These are phyloP conservation scores for Skeletonema grethae DNA, from an alignment of 108 stramenopile species.

Conservation along the genomic window DNA sequence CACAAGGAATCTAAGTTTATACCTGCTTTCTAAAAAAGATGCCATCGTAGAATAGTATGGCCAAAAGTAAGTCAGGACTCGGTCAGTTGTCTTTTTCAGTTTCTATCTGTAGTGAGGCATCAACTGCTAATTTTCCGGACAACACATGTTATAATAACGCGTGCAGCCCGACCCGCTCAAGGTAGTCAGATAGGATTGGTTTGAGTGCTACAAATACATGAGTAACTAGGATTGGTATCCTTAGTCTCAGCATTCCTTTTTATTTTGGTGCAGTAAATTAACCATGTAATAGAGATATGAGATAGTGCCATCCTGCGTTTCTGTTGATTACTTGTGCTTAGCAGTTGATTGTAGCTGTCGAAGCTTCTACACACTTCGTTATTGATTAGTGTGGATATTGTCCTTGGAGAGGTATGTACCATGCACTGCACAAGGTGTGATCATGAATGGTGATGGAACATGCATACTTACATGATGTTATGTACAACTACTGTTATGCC, in stretches of 20 bases:
- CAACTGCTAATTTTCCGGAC: slow-evolving; percentile 2
- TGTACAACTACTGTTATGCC: too few species aligned
- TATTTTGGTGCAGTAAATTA: slow-evolving; percentile 25
- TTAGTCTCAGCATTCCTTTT: slow-evolving; percentile 6
- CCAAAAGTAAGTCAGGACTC: slow-evolving; percentile 7
- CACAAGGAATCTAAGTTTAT: slow-evolving; percentile 88
- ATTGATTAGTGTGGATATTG: too few species aligned
- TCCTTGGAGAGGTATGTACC: too few species aligned
- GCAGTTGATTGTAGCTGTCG: too few species aligned
- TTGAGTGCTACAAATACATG: slow-evolving; percentile 7
- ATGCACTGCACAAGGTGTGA: too few species aligned
- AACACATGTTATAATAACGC: not conserved
- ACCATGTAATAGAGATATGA: slow-evolving; percentile 30
- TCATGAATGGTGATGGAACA: too few species aligned
- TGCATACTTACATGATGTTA: too few species aligned
- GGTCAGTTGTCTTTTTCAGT: slow-evolving; percentile 11
- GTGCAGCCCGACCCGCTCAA: not conserved
- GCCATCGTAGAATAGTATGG: slow-evolving; percentile 13
- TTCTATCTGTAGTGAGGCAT: slow-evolving; percentile 12
- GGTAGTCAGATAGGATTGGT: slow-evolving; percentile 7
- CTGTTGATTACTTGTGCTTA: too few species aligned
- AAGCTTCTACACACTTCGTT: too few species aligned
- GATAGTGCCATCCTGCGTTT: slow-evolving; percentile 2
- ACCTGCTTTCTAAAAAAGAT: slow-evolving; percentile 3
- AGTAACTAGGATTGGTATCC: slow-evolving; percentile 11